Evolutionary conservation across 2,329 filamentous ascomycete species (phyloP), one percentile per base, ranked within the genome.

Genomic region (Apiospora pterosperma): DNA sequence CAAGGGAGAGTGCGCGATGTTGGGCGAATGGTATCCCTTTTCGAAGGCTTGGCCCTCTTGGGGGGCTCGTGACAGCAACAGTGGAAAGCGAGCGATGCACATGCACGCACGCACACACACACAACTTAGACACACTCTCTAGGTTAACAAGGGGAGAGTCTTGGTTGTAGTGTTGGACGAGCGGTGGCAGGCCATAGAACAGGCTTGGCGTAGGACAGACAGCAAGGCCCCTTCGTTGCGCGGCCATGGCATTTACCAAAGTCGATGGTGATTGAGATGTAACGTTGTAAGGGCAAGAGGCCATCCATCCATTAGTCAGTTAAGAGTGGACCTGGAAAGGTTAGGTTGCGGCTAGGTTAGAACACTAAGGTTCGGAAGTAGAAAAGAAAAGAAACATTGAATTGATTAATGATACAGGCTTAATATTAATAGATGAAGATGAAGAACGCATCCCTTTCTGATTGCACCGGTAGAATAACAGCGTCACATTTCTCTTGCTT

Each of bases 281-380:
- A 63, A 63, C 61, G 61, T 63, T 63, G 61, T 63, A 58, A 25
- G 23, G 19, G 23, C n/a, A n/a, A n/a, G n/a, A n/a, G n/a, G n/a
- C n/a, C n/a, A n/a, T n/a, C n/a, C n/a, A n/a, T n/a, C 28, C 48
- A 34, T 21, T 19, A 34, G 48, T 55, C 28, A 28, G 31, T 25
- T n/a, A 3, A n/a, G 25, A 16, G 25, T 6, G 48, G 48, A 55
- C 34, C 48, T 55, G 48, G 48, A 34, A 55, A 55, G 25, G 48
- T 55, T 55, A 55, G 28, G 34, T 55, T 34, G 48, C 48, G 48
- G 48, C 48, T 34, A 55, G 48, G 48, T 28, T 34, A 55, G 48
- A 55, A 55, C 48, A 55, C 44, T 11, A 16, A 23, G n/a, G n/a
- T n/a, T n/a, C n/a, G n/a, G n/a, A n/a, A n/a, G n/a, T n/a, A n/a